phyloP scores from a whole-genome alignment of 352 stramenopile species.

The Globisporangium paroecandrum region DNA sequence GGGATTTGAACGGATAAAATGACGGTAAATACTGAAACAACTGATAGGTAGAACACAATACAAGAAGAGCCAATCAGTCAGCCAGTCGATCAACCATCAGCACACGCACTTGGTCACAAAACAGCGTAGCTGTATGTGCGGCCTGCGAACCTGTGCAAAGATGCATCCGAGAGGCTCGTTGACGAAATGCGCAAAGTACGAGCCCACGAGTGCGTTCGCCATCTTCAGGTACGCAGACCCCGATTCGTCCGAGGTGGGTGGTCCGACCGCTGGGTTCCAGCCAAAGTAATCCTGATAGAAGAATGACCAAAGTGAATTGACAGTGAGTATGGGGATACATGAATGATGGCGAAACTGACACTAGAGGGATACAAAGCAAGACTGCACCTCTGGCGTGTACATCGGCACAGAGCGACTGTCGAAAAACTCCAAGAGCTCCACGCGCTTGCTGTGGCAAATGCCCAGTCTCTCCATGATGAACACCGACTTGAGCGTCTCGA shows the following conservation, averaged over 20 bases:
- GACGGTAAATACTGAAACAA: slow-evolving; percentile 66
- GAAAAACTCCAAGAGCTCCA: slow-evolving; percentile 69
- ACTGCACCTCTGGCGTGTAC: slow-evolving; percentile 43
- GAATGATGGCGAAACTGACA: background rate
- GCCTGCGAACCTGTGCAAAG: slow-evolving; percentile 40
- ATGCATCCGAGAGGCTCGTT: slow-evolving; percentile 61
- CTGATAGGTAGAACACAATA: slow-evolving; percentile 24
- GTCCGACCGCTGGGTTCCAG: slow-evolving; percentile 63
- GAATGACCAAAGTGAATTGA: slow-evolving; percentile 9
- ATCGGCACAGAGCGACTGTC: slow-evolving; percentile 34
- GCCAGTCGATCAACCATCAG: background rate
- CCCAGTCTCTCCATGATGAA: slow-evolving; percentile 77
- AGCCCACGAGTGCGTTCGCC: slow-evolving; percentile 62
- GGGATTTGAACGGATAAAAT: slow-evolving; percentile 85
- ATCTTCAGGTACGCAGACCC: slow-evolving; percentile 53
- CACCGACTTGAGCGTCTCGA: slow-evolving; percentile 56
- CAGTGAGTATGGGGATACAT: background rate
- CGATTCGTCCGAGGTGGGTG: slow-evolving; percentile 32
- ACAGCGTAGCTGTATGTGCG: background rate
- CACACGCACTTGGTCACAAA: background rate
- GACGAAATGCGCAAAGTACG: slow-evolving; percentile 62
- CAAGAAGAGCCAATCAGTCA: slow-evolving; percentile 6
- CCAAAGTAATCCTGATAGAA: slow-evolving; percentile 68
- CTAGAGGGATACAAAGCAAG: background rate
- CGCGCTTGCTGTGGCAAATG: slow-evolving; percentile 52